Evolutionary conservation across 176 grass and related monocot genomes (phyloP), one percentile per base, ranked within the genome.

Genomic region (Typha latifolia): DNA sequence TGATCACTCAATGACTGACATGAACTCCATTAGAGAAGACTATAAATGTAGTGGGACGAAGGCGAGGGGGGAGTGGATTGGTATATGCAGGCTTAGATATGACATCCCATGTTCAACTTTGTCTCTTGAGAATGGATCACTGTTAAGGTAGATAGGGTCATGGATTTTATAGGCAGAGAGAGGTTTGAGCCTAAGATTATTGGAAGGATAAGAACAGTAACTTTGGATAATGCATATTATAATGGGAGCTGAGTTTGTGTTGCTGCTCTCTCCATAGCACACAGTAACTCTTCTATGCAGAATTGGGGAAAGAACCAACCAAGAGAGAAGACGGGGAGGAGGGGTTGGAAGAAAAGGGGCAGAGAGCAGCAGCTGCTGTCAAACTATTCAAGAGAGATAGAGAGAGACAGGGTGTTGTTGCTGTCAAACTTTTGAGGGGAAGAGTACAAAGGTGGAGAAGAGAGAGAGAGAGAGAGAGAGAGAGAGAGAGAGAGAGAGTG

Each of bases 391-490:
- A 15, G 48, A 62, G 63, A 65, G 64, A 57, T 12, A 69, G 47
- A 31, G 13, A 13, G 20, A 23, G 66, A 74, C 73, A 74, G 27
- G 66, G 80, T 70, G 67, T 71, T 18, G 73, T 76, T 82, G 73
- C 80, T 76, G 59, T 82, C 80, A 82, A 72, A 65, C 50, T 82
- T 82, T 71, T 56, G 14, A 61, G 24, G 22, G 49, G 55, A 27
- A 55, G 72, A 79, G 77, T 79, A 79, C 69, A 72, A 72, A 72
- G 48, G 50, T 18, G 31, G 18, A 52, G n/a, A 32, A 75, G 37
- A 73, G 47, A 63, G 61, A 9, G 20, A 12, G 47, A 70, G 63
- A 12, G 47, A 70, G 63, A 75, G 37, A 73, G 47, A 63, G 61
- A 9, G 20, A 12, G 47, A 70, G 63, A 75, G 37, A 73, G 47